Evolutionary conservation across 2,329 filamentous ascomycete species (phyloP).

Genomic region (Xylariaceae sp.): DNA sequence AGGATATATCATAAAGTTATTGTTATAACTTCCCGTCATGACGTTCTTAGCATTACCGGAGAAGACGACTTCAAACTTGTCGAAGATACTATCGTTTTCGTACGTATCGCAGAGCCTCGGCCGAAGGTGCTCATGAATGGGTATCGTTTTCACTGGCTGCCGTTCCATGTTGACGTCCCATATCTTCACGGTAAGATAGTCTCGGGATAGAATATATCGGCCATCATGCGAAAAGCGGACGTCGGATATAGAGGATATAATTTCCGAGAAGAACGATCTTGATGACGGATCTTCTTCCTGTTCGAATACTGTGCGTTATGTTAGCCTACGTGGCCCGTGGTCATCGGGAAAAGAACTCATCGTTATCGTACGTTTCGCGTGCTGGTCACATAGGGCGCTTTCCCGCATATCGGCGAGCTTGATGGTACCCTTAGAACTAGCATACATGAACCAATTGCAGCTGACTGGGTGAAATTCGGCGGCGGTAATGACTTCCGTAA

Average conservation of each 20-base stretch:
- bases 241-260: conserved; percentile 98
- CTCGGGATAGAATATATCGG: conserved; percentile 92
- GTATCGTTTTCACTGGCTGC: conserved; percentile 95
- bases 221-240: conserved; percentile 96
- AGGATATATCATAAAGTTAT: conserved; percentile 99
- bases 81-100: conserved; percentile 98
- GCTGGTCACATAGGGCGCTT: conserved; percentile 90
- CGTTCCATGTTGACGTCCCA: conserved; percentile 99
- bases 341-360: not conserved
- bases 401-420: conserved; percentile 98
- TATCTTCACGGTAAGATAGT: conserved; percentile 98
- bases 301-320: conserved; percentile 69
- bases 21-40: conserved; percentile 99
- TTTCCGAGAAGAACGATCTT: conserved; percentile 98
- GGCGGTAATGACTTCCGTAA: conserved; percentile 97
- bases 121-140: conserved; percentile 93
- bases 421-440: conserved; percentile 97
- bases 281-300: conserved; percentile 96
- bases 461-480: conserved; percentile 95
- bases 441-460: conserved; percentile 99
- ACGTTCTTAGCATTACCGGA: conserved; percentile 97
- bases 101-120: conserved; percentile 96
- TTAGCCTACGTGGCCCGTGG: conserved; percentile 12
- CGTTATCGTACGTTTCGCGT: conserved; percentile 72
- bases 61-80: conserved; percentile 99